Percentiles rank a stretch among this genome's conserved stretches.
These are phyloP conservation scores for Sinapis alba DNA, from an alignment of 441 rosid genomes.

Conservation along the genomic window DNA sequence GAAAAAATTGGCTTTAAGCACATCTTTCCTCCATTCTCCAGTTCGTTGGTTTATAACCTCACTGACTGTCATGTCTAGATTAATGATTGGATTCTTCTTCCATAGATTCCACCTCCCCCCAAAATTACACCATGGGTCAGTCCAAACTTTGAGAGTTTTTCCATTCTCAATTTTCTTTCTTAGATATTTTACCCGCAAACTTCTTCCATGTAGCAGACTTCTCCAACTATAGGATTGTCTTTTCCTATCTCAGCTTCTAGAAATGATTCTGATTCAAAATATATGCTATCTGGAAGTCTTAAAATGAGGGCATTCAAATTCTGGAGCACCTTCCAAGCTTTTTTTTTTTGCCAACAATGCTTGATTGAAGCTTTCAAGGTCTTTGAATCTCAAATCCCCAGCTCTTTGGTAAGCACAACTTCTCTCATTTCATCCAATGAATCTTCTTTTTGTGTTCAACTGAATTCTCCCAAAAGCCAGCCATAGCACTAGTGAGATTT, in stretches of 20 bases:
- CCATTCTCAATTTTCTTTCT: background rate
- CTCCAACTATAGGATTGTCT: background rate
- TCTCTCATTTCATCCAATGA: background rate
- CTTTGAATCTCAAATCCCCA: background rate
- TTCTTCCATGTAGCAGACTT: background rate
- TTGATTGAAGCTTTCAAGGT: background rate
- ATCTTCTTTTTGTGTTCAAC: background rate
- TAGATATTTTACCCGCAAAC: background rate
- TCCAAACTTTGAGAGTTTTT: background rate
- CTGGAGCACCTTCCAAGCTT: background rate
- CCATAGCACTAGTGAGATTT: background rate
- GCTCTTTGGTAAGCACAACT: background rate
- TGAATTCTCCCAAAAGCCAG: background rate
- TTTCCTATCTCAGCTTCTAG: background rate
- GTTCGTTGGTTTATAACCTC: background rate
- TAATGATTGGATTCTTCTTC: background rate
- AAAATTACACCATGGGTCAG: background rate
- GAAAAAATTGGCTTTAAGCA: no score
- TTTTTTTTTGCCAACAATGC: background rate
- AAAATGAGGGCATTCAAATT: background rate
- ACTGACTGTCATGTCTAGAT: background rate
- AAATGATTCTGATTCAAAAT: background rate
- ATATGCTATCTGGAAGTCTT: background rate
- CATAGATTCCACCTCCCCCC: background rate
- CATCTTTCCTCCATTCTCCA: rapidly evolving